Evolutionary conservation across 371 early-diverging fungal species (phyloP).

Genomic region (Mortierella sp.): DNA sequence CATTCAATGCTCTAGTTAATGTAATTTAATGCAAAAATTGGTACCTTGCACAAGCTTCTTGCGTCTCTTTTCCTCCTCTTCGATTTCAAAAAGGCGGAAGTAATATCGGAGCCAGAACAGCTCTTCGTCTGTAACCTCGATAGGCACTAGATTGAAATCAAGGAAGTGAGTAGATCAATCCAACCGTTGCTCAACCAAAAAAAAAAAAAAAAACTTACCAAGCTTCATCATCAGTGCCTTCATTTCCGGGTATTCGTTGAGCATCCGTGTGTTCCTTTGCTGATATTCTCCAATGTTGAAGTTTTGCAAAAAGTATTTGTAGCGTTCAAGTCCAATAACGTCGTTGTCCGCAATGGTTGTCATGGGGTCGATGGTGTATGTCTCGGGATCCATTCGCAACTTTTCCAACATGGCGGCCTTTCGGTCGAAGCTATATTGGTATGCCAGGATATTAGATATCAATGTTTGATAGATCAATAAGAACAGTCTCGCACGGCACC

Average conservation of each 20-base stretch:
- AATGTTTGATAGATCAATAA: no score
- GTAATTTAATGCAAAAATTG: not conserved
- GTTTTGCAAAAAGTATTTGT: conserved; percentile 50
- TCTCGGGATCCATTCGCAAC: conserved; percentile 46
- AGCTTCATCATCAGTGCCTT: conserved; percentile 52
- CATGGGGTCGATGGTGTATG: conserved; percentile 52
- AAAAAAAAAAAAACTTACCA: conserved; percentile 16
- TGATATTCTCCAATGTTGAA: conserved; percentile 57
- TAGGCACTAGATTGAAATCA: conserved; percentile 24
- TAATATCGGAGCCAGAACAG: conserved; percentile 53
- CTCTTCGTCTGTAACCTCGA: conserved; percentile 50
- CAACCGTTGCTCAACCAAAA: not conserved
- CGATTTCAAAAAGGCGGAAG: conserved; percentile 52
- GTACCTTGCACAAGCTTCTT: conserved; percentile 54
- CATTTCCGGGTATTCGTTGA: conserved; percentile 56
- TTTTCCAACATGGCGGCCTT: conserved; percentile 54
- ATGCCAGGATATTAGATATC: not conserved
- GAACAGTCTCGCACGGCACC: no score
- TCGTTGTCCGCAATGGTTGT: conserved; percentile 54
- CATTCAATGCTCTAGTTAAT: not conserved
- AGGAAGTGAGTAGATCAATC: not conserved
- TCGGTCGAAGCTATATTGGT: conserved; percentile 39
- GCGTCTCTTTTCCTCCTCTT: conserved; percentile 55
- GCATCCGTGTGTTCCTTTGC: conserved; percentile 37
- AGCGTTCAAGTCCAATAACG: conserved; percentile 43